Evolutionary conservation across 108 stramenopile genomes (phyloP).

Genomic region (Discostella stelligeroides): DNA sequence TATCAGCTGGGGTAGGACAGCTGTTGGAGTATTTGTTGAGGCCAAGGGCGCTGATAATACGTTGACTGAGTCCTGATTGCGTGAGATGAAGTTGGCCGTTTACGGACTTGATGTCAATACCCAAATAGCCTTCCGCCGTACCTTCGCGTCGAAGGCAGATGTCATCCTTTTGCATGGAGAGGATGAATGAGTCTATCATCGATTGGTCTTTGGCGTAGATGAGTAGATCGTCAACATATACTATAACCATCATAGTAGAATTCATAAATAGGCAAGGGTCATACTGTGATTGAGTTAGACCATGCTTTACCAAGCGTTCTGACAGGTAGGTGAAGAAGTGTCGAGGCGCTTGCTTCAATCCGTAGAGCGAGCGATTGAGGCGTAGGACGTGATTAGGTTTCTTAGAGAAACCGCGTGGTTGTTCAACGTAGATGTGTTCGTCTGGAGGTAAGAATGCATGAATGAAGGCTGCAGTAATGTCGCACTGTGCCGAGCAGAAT

Average conservation of each 20-base stretch:
- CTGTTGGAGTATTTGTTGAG: not conserved
- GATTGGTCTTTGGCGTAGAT: constrained; percentile 5
- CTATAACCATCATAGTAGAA: constrained; percentile 24
- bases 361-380: constrained; percentile 44
- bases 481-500: not conserved
- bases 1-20: constrained; percentile 4
- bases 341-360: constrained; percentile 30
- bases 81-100: constrained; percentile 13
- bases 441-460: constrained; percentile 40
- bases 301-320: constrained; percentile 10
- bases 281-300: constrained; percentile 18
- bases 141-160: constrained; percentile 12
- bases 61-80: constrained; percentile 54
- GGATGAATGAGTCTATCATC: constrained; percentile 15
- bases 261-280: constrained; percentile 60
- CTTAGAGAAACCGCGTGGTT: constrained; percentile 40
- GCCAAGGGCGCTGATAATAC: constrained; percentile 55
- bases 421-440: constrained; percentile 43
- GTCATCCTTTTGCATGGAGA: not conserved
- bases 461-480: constrained; percentile 56
- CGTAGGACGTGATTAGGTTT: constrained; percentile 12
- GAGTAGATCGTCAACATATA: constrained; percentile 53
- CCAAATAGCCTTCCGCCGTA: constrained; percentile 24
- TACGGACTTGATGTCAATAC: constrained; percentile 7
- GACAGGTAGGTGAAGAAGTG: constrained; percentile 45